These are phyloP conservation scores for Clitopilus passeckerianus DNA, from an alignment of 768 basidiomycete species.

Conservation along the genomic window DNA sequence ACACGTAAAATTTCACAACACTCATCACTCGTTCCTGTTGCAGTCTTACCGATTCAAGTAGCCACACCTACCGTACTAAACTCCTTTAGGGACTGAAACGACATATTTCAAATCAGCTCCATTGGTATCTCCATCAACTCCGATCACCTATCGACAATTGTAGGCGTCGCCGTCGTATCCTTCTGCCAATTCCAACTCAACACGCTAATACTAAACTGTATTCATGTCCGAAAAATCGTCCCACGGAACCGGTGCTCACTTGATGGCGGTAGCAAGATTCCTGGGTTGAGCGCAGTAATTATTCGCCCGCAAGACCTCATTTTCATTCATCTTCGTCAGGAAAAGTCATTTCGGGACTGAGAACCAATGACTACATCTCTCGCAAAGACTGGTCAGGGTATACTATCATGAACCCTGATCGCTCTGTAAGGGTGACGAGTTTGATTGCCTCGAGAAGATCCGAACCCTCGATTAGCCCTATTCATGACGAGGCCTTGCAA, in stretches of 20 bases:
- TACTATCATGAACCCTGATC: not conserved
- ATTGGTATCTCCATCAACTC: conserved; percentile 1
- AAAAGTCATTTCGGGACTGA: too few relatives aligned
- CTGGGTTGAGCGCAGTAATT: not conserved
- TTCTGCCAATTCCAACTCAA: not conserved
- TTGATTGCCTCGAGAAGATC: not conserved
- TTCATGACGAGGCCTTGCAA: not conserved
- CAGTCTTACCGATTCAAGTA: not conserved
- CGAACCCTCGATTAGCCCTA: not conserved
- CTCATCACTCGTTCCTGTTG: not conserved
- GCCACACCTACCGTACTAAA: not conserved
- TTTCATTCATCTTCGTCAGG: not conserved
- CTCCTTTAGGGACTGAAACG: not conserved
- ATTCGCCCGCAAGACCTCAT: not conserved
- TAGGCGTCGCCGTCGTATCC: not conserved
- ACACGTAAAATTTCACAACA: not conserved
- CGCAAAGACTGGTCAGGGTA: not conserved
- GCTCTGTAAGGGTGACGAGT: not conserved
- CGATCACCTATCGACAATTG: not conserved
- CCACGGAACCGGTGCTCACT: not conserved
- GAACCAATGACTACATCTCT: not conserved
- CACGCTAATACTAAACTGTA: not conserved
- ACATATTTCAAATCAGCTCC: not conserved
- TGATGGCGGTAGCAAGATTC: not conserved
- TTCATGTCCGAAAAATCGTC: not conserved